These are phyloP conservation scores for Cutaneotrichosporon dermatis DNA, from an alignment of 1,284 basidiomycete species.

Conservation along the genomic window DNA sequence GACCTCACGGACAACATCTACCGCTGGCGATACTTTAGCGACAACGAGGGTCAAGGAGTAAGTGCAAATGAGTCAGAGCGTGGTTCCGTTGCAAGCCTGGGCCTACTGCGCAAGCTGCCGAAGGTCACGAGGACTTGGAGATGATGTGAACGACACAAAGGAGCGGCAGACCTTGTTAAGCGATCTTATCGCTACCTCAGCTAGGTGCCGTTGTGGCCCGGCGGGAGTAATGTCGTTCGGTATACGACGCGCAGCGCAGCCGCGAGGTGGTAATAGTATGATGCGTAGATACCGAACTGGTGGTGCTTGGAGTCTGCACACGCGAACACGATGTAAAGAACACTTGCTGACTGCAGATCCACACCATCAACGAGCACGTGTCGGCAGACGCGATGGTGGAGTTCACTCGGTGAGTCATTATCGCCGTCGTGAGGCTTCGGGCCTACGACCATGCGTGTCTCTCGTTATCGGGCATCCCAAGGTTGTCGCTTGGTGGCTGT, in stretches of 20 bases:
- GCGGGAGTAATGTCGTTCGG: no score
- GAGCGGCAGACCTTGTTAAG: no score
- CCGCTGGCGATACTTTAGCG: slow-evolving; percentile 28
- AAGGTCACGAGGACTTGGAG: not conserved
- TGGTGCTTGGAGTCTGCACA: no score
- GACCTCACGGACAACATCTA: slow-evolving; percentile 44
- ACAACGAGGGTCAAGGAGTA: slow-evolving; percentile 11
- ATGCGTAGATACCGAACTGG: no score
- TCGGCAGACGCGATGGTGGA: not conserved
- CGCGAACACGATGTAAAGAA: no score
- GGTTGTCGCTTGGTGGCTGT: no score
- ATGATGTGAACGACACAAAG: no score
- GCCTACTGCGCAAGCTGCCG: not conserved
- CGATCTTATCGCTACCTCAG: not conserved
- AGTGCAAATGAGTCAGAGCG: not conserved
- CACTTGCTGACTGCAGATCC: slow-evolving; percentile 7
- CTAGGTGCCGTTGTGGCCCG: not conserved
- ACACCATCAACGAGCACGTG: slow-evolving; percentile 34
- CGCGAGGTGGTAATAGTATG: no score
- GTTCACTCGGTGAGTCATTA: not conserved
- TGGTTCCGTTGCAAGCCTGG: not conserved
- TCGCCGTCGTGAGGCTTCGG: not conserved
- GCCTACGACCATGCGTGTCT: no score
- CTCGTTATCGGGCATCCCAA: no score
- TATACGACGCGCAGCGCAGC: no score